These are phyloP conservation scores for Thoreauomyces humboldtii DNA, from an alignment of 192 early-diverging fungal species.

Conservation along the genomic window DNA sequence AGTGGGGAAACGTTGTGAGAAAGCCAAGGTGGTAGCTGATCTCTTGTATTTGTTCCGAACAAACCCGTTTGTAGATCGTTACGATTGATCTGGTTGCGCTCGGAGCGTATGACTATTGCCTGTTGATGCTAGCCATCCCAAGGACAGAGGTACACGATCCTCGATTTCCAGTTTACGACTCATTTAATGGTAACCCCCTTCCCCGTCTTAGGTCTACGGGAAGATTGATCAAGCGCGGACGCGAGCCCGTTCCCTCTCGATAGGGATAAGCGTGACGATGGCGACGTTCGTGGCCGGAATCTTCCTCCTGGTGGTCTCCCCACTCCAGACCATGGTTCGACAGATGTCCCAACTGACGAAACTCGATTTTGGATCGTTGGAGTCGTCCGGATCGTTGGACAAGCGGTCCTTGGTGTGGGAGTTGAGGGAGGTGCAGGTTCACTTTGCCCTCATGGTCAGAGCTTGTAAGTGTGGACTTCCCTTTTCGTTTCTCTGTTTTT, in stretches of 20 bases:
- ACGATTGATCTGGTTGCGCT: neutral
- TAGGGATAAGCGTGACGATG: conserved; percentile 18
- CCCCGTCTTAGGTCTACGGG: conserved; percentile 10
- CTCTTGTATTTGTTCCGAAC: no score
- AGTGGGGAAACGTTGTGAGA: no score
- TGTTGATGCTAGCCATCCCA: neutral
- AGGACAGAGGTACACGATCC: conserved; percentile 1
- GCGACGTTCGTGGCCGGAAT: neutral
- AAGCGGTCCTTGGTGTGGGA: conserved; percentile 10
- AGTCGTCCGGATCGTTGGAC: conserved; percentile 3
- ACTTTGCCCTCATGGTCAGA: conserved; percentile 1
- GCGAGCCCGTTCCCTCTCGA: neutral
- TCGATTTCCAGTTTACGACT: no score
- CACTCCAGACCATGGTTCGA: conserved; percentile 1
- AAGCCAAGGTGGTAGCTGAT: no score
- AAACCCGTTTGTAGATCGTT: conserved; percentile 2
- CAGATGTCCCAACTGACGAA: conserved; percentile 13
- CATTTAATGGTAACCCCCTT: neutral
- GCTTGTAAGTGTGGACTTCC: no score
- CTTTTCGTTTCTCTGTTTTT: no score
- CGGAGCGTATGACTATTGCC: neutral
- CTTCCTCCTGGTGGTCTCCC: conserved; percentile 10
- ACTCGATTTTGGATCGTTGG: conserved; percentile 10
- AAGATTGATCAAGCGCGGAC: conserved; percentile 11
- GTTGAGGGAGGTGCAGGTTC: neutral